Evolutionary conservation across 495 filamentous ascomycete species (phyloP).

Genomic region (Parathielavia hyrcaniae): DNA sequence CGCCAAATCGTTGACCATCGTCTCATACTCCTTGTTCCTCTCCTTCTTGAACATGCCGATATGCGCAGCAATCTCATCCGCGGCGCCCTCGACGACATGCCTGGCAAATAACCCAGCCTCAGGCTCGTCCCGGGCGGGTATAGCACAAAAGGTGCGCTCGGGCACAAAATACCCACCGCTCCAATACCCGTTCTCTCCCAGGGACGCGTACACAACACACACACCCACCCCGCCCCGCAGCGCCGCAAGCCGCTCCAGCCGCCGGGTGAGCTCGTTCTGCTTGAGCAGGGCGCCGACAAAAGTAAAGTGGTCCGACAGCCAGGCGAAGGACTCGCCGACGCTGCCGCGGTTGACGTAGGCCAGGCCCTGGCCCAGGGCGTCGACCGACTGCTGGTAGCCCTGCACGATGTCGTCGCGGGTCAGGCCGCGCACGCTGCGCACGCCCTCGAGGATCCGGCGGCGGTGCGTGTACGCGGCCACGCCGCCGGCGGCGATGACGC

Average conservation of each 20-base stretch:
- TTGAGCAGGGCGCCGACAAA: constrained; percentile 44
- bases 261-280: constrained; percentile 36
- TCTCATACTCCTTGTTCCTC: constrained; percentile 70
- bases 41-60: constrained; percentile 73
- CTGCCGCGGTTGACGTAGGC: constrained; percentile 46
- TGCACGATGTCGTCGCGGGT: constrained; percentile 36
- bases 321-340: constrained; percentile 43
- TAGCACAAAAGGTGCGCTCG: constrained; percentile 47
- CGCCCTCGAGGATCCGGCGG: constrained; percentile 59
- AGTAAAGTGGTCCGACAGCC: constrained; percentile 44
- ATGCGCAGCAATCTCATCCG: constrained; percentile 80
- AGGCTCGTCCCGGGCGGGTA: constrained; percentile 34
- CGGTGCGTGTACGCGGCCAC: constrained; percentile 80
- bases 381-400: constrained; percentile 42
- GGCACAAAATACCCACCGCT: constrained; percentile 50
- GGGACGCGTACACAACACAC: constrained; percentile 30
- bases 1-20: constrained; percentile 60
- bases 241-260: constrained; percentile 39
- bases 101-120: constrained; percentile 46
- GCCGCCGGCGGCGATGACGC: constrained; percentile 80
- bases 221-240: constrained; percentile 39
- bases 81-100: constrained; percentile 62
- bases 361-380: constrained; percentile 43
- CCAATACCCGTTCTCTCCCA: constrained; percentile 50
- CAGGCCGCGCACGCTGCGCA: constrained; percentile 36